Percentiles rank a stretch among this genome's conserved stretches.
Conservation (phyloP, 805 yeast genomes). For the Ogataea corticis region DNA sequence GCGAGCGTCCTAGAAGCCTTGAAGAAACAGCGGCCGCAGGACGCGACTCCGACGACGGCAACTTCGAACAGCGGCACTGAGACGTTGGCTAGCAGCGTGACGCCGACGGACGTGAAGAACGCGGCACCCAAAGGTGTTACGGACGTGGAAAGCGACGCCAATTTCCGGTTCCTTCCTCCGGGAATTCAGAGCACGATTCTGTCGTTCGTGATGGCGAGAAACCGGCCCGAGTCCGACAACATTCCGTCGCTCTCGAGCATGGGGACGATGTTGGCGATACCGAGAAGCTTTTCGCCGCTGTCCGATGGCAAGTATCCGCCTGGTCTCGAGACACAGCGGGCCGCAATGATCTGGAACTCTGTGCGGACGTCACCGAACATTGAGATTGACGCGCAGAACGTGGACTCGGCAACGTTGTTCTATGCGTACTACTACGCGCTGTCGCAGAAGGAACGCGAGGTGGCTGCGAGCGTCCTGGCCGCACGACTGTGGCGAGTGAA, state of each 20-base stretch:
- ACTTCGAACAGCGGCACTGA: neutral
- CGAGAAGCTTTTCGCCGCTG: constrained; percentile 29
- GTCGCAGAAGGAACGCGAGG: constrained; percentile 41
- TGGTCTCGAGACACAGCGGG: constrained; percentile 35
- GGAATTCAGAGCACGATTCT: constrained; percentile 36
- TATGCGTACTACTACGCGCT: constrained; percentile 46
- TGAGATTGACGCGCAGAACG: constrained; percentile 28
- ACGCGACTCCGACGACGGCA: constrained; percentile 10
- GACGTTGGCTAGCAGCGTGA: constrained; percentile 3
- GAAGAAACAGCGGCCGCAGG: constrained; percentile 36
- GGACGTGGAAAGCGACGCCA: constrained; percentile 26
- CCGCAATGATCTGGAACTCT: constrained; percentile 34
- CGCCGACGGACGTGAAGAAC: constrained; percentile 1
- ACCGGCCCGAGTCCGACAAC: constrained; percentile 16
- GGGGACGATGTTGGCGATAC: constrained; percentile 26
- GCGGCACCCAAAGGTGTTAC: neutral
- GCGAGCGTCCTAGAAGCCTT: constrained; percentile 40
- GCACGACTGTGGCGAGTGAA: constrained; percentile 41
- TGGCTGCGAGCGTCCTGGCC: constrained; percentile 35
- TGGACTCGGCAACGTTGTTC: constrained; percentile 40
- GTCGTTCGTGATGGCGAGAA: constrained; percentile 28
- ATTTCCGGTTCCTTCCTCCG: constrained; percentile 36
- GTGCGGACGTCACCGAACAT: constrained; percentile 25
- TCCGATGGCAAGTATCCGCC: constrained; percentile 32
- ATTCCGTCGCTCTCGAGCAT: constrained; percentile 25